Percentiles rank a stretch among this genome's conserved stretches.
Evolutionary conservation across 2,329 filamentous ascomycete species (phyloP).

Genomic region (Colletotrichum trifolii): DNA sequence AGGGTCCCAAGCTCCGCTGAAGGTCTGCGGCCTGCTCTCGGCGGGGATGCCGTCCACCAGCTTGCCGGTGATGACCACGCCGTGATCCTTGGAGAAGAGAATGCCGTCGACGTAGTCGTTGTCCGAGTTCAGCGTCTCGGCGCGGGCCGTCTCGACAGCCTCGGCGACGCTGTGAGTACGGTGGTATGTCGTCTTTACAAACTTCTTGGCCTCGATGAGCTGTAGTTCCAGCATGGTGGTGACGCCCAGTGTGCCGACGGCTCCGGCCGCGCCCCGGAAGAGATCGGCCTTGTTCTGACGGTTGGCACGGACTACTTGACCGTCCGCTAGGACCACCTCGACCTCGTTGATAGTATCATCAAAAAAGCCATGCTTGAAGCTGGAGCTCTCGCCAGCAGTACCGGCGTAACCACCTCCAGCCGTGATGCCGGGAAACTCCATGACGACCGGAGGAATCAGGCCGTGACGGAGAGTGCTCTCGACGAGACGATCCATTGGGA

Average conservation of each 20-base stretch:
- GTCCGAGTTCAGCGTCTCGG: slow-evolving; percentile 54
- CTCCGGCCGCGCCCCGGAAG: slow-evolving; percentile 73
- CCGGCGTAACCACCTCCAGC: slow-evolving; percentile 78
- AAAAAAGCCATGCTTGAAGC: slow-evolving; percentile 78
- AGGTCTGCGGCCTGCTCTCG: slow-evolving; percentile 60
- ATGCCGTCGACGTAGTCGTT: slow-evolving; percentile 82
- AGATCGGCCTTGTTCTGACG: slow-evolving; percentile 60
- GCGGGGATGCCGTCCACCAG: slow-evolving; percentile 66
- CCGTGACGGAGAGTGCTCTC: slow-evolving; percentile 72
- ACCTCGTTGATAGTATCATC: slow-evolving; percentile 71
- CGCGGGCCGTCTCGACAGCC: slow-evolving; percentile 60
- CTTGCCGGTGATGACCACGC: slow-evolving; percentile 74
- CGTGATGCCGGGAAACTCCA: slow-evolving; percentile 83
- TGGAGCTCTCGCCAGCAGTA: slow-evolving; percentile 76
- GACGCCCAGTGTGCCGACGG: slow-evolving; percentile 75
- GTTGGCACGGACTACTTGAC: slow-evolving; percentile 68
- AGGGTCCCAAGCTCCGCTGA: slow-evolving; percentile 70
- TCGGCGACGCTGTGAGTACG: slow-evolving; percentile 60
- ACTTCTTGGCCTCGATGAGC: slow-evolving; percentile 69
- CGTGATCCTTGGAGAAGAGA: slow-evolving; percentile 69
- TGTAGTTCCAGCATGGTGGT: slow-evolving; percentile 74
- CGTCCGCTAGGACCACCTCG: slow-evolving; percentile 77
- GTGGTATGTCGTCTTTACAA: slow-evolving; percentile 72
- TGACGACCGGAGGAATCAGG: slow-evolving; percentile 77
- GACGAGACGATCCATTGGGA: slow-evolving; percentile 78